Conservation (phyloP, 2,329 filamentous ascomycete genomes). For the Xylariales sp. region DNA sequence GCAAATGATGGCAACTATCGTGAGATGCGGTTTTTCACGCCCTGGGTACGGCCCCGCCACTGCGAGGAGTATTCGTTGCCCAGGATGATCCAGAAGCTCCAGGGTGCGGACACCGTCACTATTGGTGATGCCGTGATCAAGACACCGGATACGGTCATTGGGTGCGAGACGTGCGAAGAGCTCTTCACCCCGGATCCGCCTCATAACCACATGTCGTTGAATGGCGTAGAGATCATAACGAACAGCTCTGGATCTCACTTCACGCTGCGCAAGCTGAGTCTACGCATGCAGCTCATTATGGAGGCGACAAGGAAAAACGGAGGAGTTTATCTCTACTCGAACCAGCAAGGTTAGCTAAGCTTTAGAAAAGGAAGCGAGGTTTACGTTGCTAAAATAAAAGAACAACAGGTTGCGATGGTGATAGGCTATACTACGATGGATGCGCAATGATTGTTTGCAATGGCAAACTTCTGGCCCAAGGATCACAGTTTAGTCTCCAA, state of each 20-base stretch:
- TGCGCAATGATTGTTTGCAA: constrained; percentile 60
- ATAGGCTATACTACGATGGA: constrained; percentile 40
- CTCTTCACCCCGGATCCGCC: constrained; percentile 52
- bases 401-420: constrained; percentile 50
- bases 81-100: constrained; percentile 50
- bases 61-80: constrained; percentile 64
- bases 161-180: constrained; percentile 65
- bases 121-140: constrained; percentile 67
- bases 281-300: constrained; percentile 57
- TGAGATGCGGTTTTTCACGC: constrained; percentile 59
- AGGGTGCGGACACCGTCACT: constrained; percentile 40
- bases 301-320: constrained; percentile 53
- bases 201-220: constrained; percentile 35
- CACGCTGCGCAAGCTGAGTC: constrained; percentile 56
- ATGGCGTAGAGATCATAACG: constrained; percentile 68
- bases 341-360: constrained; percentile 36
- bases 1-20: constrained; percentile 65
- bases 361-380: too few species aligned
- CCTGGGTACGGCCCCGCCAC: constrained; percentile 54
- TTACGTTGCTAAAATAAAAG: too few species aligned
- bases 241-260: constrained; percentile 69
- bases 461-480: constrained; percentile 60
- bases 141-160: constrained; percentile 18
- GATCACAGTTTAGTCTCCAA: constrained; percentile 59
- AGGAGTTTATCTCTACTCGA: constrained; percentile 51